Evolutionary conservation across 208 protist genomes (phyloP), one percentile per base, ranked within the genome.

Genomic region (Phytomonas sp.): DNA sequence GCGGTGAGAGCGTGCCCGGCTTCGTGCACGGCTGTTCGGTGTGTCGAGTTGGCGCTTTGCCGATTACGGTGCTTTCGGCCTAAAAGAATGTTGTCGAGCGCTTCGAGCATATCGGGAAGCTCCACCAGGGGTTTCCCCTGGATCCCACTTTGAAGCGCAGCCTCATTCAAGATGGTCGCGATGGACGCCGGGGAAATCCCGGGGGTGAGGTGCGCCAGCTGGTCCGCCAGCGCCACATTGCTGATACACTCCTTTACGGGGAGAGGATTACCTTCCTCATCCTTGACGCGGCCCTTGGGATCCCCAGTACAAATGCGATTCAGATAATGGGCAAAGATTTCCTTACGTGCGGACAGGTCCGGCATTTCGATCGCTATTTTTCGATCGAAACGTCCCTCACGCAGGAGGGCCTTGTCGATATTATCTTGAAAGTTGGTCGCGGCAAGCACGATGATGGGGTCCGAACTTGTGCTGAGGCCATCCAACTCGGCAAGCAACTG

Each of bases 401-500:
- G 88, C 59, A 95, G 74, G 4, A 97, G 82, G 5, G 92, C 92
- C 66, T 93, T 90, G 75, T 99, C 97, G 30, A 99, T 91, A 67
- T 89, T 88, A 34, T 98, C 94, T 60, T 98, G 96, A 66, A 97
- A 98, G 81, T 99, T 99, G 7, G 98, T 99, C 9, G 98, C 98
- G 4, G 87, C 98, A 62, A 99, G 83, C 8, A 99, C 96, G 60
- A 99, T 95, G 32, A 99, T 87, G 40, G 89, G 83, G 68, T 96
- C 89, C 32, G 71, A 80, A 60, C 85, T 84, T 53, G 87, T 88
- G 77, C 76, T 87, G 53, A 98, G 88, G 0, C 97, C 97, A 78
- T 99, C 97, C 68, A 99, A 83, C 81, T 98, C 96, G 20, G 94
- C 92, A 23, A 99, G 87, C 37, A 99, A 92, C 84, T 98, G 96